A percentile compares a stretch with the other conserved stretches of the same genome.
These are phyloP conservation scores for Dactylonectria macrodidyma DNA, from an alignment of 2,329 filamentous ascomycete genomes.

Conservation along the genomic window DNA sequence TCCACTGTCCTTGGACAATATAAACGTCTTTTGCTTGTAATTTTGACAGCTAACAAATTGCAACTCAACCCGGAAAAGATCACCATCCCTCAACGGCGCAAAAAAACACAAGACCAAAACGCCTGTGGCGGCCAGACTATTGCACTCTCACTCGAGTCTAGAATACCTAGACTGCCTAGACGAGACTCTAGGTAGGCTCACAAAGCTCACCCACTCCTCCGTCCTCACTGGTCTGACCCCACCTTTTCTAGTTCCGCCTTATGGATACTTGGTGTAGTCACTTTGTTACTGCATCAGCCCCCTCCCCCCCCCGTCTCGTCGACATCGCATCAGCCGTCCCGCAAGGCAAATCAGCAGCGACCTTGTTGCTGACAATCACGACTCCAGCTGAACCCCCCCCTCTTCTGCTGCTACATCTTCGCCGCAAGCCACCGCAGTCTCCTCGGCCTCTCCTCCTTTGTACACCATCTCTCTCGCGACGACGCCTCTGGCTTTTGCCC, in stretches of 20 bases:
- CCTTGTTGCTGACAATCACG: conserved; percentile 8
- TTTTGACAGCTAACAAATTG: background rate
- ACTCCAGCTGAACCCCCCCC: background rate
- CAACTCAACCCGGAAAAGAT: background rate
- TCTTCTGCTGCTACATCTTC: background rate
- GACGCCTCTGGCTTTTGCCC: background rate
- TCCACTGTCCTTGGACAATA: background rate
- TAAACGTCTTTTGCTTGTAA: background rate
- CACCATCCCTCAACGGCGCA: background rate
- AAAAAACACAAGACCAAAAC: background rate
- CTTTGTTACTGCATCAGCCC: background rate
- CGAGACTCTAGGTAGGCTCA: background rate
- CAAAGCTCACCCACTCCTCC: background rate
- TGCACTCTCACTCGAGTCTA: background rate
- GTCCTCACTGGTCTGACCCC: background rate
- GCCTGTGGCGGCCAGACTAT: background rate
- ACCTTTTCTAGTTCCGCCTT: background rate
- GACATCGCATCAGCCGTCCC: background rate
- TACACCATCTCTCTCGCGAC: conserved; percentile 8
- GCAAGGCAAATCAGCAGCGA: conserved; percentile 6
- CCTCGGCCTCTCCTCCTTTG: background rate
- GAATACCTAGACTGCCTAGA: background rate
- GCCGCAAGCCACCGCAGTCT: background rate
- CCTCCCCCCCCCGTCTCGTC: background rate
- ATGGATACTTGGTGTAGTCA: background rate